Evolutionary conservation across 306 rosid species (phyloP), one percentile per base, ranked within the genome.

Genomic region (Malus asiatica): DNA sequence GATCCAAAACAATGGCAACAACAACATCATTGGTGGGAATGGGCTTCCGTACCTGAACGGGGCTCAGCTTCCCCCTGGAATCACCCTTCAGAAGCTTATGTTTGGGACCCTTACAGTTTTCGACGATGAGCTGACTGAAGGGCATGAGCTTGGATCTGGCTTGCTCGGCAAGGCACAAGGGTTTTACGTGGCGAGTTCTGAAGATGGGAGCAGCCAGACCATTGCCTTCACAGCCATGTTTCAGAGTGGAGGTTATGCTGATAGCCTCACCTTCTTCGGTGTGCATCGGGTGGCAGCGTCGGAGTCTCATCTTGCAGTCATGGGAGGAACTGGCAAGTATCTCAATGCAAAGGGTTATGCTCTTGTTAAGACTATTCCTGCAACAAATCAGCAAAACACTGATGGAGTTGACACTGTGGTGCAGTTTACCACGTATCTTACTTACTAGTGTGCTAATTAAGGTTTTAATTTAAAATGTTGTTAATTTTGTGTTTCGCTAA

Each of bases 311-410:
- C 76, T 94, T 13, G 97, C 97, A 0, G 87, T 94, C 40, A 90
- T 91, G 78, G 98, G 96, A 71, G 97, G 98, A 14, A 93, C 93
- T 0, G 98, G 97, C 14, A 91, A 88, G 82, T 91, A 82, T 66
- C 46, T 91, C 5, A 91, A 93, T 72, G 93, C 97, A 14, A 60
- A 75, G 71, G 98, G 96, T 0, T 74, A 73, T 80, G 91, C 97
- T 30, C 81, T 78, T 12, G 83, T 91, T 5, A 93, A 91, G 87
- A 83, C 91, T 0, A 80, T 75, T 58, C 93, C 88, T 0, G 86
- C 83, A 15, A 84, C 52, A 6, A 61, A 38, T 42, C 92, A 88
- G 79, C 92, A 80, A 4, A 82, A 83, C 11, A 80, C 81, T 19
- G 93, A 88, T 78, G 97, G 97, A 8, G 70, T 89, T 4, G 83